A percentile compares a stretch with the other conserved stretches of the same genome.
phyloP scores from a whole-genome alignment of 2,329 filamentous ascomycete genomes.

The Colletotrichum chrysophilum region DNA sequence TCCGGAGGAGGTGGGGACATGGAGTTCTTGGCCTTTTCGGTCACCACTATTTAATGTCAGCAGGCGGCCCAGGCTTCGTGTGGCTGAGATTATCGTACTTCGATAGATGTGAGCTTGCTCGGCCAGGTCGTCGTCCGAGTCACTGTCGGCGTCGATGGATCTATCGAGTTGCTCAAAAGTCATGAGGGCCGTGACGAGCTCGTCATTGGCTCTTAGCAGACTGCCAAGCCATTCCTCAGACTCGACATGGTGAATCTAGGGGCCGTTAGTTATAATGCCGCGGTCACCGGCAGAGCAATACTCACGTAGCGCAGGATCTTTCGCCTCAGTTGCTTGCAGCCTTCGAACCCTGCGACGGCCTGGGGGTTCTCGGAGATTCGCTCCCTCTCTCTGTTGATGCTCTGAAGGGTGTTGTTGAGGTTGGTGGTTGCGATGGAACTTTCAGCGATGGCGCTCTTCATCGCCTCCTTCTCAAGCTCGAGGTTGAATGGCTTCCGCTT shows the following conservation, averaged over 20 bases:
- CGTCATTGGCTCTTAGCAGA: slow-evolving; percentile 91
- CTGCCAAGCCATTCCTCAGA: slow-evolving; percentile 91
- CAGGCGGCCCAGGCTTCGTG: not conserved
- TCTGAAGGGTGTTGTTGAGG: slow-evolving; percentile 83
- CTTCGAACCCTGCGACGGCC: slow-evolving; percentile 80
- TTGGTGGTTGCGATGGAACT: slow-evolving; percentile 92
- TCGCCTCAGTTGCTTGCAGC: slow-evolving; percentile 83
- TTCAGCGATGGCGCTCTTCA: slow-evolving; percentile 88
- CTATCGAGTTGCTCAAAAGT: slow-evolving; percentile 93
- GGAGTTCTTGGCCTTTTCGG: slow-evolving; percentile 55
- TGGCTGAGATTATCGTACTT: slow-evolving; percentile 44
- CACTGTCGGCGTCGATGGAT: slow-evolving; percentile 77
- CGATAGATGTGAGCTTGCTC: slow-evolving; percentile 71
- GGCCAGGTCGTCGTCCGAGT: slow-evolving; percentile 71
- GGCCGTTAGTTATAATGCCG: slow-evolving; percentile 23
- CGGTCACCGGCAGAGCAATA: slow-evolving; percentile 5
- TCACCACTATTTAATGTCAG: slow-evolving; percentile 50
- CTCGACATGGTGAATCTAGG: slow-evolving; percentile 84
- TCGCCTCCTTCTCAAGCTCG: slow-evolving; percentile 84
- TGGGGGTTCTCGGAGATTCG: slow-evolving; percentile 84
- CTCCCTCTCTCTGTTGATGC: slow-evolving; percentile 88
- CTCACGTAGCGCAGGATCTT: slow-evolving; percentile 83
- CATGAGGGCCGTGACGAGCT: slow-evolving; percentile 92
- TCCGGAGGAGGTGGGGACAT: slow-evolving; percentile 46
- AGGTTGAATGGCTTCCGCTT: slow-evolving; percentile 77